Evolutionary conservation across 495 filamentous ascomycete genomes (phyloP), one percentile per base, ranked within the genome.

Genomic region (Penicillium riverlandense): DNA sequence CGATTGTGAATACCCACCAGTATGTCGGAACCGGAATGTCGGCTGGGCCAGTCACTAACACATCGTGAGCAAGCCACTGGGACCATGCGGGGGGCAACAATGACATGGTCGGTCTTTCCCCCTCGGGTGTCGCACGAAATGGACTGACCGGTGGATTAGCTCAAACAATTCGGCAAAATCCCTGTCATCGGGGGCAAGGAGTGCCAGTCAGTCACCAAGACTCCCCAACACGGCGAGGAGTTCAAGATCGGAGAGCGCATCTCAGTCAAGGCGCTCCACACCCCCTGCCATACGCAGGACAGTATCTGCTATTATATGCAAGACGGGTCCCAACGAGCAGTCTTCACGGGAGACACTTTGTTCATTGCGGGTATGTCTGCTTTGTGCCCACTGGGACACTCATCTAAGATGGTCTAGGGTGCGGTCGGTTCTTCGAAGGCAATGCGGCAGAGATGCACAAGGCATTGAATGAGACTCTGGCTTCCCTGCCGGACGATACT

Each of bases 1-100:
- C 81, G 8, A 95, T 98, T 61, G 81, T 97, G 44, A 98, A 97
- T 54, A 98, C 92, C 2, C 92, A 98, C 55, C 94, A 97, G 91
- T 96, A 71, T 61, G 84, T 61, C 28, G 28, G 22, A 4, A 22
- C 22, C 22, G 16, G 16, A 29, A 37, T 8, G 39, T 36, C 8
- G 11, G 16, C 40, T 14, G 10, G 16, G 6, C 22, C 22, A 22
- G 22, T 34, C n/a, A 34, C 32, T 34, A 34, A 34, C 32, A 22
- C 22, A 22, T 22, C 22, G 22, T 3, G 29, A 42, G 6, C 34
- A 35, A 96, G 91, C 59, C 92, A 98, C 63, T 83, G 84, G 76
- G 92, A 98, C 53, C 92, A 98, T 68, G 84, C 92, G 10, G 92
- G 92, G 37, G 92, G 92, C 1, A 98, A 98, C 58, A 70, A 78